These are phyloP conservation scores for Coniosporium tulheliwenetii DNA, from an alignment of 2,329 filamentous ascomycete genomes.

Conservation along the genomic window DNA sequence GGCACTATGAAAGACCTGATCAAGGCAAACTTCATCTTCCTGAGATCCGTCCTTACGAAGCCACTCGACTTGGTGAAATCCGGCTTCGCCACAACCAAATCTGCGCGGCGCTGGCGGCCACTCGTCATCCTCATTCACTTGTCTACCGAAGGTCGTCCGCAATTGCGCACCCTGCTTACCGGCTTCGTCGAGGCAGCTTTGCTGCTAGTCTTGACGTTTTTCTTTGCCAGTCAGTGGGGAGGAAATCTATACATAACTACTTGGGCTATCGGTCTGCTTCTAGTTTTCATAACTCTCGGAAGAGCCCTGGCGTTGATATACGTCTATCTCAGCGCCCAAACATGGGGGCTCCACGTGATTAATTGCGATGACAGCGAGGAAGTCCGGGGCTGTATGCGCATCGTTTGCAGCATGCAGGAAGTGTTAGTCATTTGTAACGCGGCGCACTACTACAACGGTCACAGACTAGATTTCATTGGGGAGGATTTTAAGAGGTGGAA, in stretches of 20 bases:
- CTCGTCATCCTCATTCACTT: constrained; percentile 2
- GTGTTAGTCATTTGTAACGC: constrained; percentile 4
- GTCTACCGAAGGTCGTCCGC: constrained; percentile 1
- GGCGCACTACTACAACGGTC: constrained; percentile 3
- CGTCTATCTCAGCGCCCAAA: too few species aligned
- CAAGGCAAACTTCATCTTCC: background rate
- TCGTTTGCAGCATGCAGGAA: constrained; percentile 5
- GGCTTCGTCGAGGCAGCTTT: constrained; percentile 2
- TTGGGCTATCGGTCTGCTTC: constrained; percentile 3
- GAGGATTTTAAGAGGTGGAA: background rate
- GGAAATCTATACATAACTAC: constrained; percentile 5
- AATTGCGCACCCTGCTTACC: constrained; percentile 2
- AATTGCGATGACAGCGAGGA: background rate
- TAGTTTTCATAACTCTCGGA: constrained; percentile 5
- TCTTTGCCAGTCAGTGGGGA: constrained; percentile 7
- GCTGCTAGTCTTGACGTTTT: constrained; percentile 5
- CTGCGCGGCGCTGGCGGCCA: constrained; percentile 2
- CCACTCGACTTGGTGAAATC: background rate
- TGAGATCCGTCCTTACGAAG: background rate
- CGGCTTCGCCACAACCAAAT: background rate
- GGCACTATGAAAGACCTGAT: background rate
- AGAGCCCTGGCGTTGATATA: too few species aligned
- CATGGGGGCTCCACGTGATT: too few species aligned
- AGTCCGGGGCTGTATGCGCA: constrained; percentile 3
- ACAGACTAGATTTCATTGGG: background rate